Percentiles rank a stretch among this genome's conserved stretches.
Conservation (phyloP, 1,139 yeast genomes). For the Hansenula sp. region DNA sequence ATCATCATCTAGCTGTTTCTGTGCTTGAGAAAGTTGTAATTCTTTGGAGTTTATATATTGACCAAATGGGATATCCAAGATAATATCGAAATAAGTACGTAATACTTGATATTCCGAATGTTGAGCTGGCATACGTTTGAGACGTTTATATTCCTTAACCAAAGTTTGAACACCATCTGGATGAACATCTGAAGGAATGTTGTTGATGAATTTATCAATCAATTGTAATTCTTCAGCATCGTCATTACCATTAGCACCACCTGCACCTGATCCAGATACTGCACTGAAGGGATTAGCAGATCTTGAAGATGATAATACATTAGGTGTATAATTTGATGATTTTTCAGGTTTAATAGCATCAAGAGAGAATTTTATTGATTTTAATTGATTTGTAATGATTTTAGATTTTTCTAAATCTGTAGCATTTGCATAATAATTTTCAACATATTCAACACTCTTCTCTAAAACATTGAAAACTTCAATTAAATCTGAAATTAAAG, state of each 20-base stretch:
- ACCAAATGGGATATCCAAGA: conserved; percentile 64
- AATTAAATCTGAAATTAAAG: conserved; percentile 32
- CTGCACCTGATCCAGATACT: not conserved
- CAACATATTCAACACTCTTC: conserved; percentile 29
- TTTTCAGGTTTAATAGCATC: conserved; percentile 42
- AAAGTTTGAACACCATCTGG: conserved; percentile 53
- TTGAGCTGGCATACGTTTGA: conserved; percentile 51
- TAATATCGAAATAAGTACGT: conserved; percentile 60
- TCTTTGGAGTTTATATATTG: conserved; percentile 21
- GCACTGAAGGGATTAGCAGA: conserved; percentile 2
- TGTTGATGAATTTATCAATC: conserved; percentile 44
- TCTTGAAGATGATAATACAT: not conserved
- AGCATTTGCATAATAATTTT: conserved; percentile 42
- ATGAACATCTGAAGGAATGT: conserved; percentile 29
- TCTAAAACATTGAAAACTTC: conserved; percentile 28
- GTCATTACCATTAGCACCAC: conserved; percentile 39
- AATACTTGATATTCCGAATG: conserved; percentile 66
- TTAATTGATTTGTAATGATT: conserved; percentile 58
- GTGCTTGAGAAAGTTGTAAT: conserved; percentile 53
- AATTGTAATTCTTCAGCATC: conserved; percentile 37
- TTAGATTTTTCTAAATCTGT: conserved; percentile 50
- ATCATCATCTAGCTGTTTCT: conserved; percentile 62
- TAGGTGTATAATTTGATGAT: conserved; percentile 4
- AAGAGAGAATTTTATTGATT: conserved; percentile 49
- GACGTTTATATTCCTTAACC: conserved; percentile 53